phyloP scores from a whole-genome alignment of 371 early-diverging fungal species.

The Mucor saturninus region DNA sequence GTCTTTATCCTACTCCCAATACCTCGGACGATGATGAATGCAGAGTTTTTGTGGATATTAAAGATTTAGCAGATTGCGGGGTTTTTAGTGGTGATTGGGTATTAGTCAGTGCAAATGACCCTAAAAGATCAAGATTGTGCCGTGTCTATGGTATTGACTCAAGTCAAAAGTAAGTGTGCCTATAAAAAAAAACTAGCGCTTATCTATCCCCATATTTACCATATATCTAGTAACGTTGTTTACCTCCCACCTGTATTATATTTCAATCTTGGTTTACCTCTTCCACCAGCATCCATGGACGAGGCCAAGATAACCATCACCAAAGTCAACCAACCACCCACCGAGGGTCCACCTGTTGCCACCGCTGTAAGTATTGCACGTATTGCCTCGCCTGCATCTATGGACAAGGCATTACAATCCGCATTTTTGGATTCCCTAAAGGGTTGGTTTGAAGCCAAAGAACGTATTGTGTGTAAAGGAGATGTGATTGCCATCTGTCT shows the following conservation, averaged over 20 bases:
- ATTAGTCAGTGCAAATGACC: constrained; percentile 37
- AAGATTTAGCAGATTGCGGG: constrained; percentile 63
- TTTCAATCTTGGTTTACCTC: constrained; percentile 61
- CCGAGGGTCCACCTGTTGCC: constrained; percentile 63
- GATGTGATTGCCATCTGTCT: constrained; percentile 76
- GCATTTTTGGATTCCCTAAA: constrained; percentile 67
- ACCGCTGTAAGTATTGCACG: constrained; percentile 74
- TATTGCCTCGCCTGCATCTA: constrained; percentile 75
- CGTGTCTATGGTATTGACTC: constrained; percentile 47
- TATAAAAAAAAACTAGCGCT: constrained; percentile 3
- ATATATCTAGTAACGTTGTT: constrained; percentile 15
- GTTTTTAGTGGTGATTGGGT: constrained; percentile 83
- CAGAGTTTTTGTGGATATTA: constrained; percentile 60
- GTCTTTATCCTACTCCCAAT: constrained; percentile 58
- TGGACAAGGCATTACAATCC: constrained; percentile 70
- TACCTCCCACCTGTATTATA: constrained; percentile 65
- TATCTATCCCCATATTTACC: background rate
- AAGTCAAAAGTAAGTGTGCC: constrained; percentile 7
- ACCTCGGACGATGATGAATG: constrained; percentile 62
- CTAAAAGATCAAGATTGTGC: constrained; percentile 55
- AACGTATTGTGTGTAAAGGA: constrained; percentile 73
- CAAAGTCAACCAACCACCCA: constrained; percentile 37
- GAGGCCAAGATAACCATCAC: constrained; percentile 34
- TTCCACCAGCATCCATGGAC: constrained; percentile 39
- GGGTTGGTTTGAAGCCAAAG: constrained; percentile 70